These are phyloP conservation scores for Phaseolus lunatus DNA, from an alignment of 306 rosid genomes.

Conservation along the genomic window DNA sequence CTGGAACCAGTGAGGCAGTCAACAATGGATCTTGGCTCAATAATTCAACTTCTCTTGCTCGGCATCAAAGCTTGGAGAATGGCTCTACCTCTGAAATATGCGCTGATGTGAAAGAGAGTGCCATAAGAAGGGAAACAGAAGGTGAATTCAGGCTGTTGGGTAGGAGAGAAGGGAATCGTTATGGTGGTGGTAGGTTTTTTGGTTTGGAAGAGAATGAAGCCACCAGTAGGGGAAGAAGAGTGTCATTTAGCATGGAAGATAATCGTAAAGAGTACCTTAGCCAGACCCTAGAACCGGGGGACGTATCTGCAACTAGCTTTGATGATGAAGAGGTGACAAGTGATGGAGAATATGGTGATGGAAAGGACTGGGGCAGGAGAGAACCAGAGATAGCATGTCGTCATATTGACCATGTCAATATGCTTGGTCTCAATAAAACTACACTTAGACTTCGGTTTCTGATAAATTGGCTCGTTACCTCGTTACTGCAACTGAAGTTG, in stretches of 20 bases:
- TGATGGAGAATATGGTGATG: constrained; percentile 83
- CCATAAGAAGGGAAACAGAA: constrained; percentile 96
- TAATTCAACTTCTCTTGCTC: constrained; percentile 52
- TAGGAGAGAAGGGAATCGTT: constrained; percentile 77
- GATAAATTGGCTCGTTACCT: constrained; percentile 96
- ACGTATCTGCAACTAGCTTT: constrained; percentile 67
- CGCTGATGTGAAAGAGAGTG: constrained; percentile 77
- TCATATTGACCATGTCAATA: constrained; percentile 77
- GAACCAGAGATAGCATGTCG: constrained; percentile 82
- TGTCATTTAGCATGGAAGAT: constrained; percentile 86
- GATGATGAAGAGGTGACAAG: constrained; percentile 79
- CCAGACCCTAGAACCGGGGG: constrained; percentile 67
- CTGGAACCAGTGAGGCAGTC: constrained; percentile 52
- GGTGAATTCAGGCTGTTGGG: constrained; percentile 92
- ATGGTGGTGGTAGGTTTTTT: constrained; percentile 72
- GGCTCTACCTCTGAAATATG: constrained; percentile 63
- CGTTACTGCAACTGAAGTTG: constrained; percentile 77
- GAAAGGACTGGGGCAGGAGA: constrained; percentile 59
- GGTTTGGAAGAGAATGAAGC: constrained; percentile 80
- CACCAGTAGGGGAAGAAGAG: constrained; percentile 72
- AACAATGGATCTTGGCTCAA: constrained; percentile 53
- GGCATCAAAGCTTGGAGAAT: constrained; percentile 60
- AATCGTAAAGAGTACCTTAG: constrained; percentile 58
- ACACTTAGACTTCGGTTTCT: constrained; percentile 82
- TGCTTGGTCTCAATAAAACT: constrained; percentile 94